Evolutionary conservation across 306 rosid species (phyloP), one percentile per base, ranked within the genome.

Genomic region (Citrullus mucosospermus): DNA sequence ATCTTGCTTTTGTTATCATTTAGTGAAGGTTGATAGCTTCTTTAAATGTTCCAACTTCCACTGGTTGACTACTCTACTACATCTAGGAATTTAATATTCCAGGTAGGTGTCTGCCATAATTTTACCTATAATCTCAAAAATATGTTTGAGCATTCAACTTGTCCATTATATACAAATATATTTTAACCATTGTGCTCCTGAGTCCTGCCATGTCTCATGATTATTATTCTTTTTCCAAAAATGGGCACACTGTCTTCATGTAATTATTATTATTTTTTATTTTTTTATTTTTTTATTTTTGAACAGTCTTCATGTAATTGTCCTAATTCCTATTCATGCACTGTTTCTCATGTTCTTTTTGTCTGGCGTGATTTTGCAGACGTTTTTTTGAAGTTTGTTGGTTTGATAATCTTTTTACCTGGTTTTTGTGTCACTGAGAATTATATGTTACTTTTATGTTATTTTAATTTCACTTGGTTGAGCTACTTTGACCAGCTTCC

Each of bases 401-500:
- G n/a, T 68, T 68, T 41, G 53, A 41, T n/a, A 43, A 6, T 5
- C 30, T 5, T n/a, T 43, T n/a, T 44, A 39, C 53, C 38, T 65
- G 6, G 22, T 53, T 83, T 71, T 80, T 15, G 74, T 30, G 17
- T 18, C 17, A 28, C 36, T 25, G 65, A 41, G 7, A 72, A 63
- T 46, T 69, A 39, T 17, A 3, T 38, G 2, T 41, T 9, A 53
- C 5, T 12, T 48, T 17, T 30, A 80, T 25, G 43, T 16, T 51
- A 50, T 57, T 20, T 51, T 62, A 50, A 25, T 75, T 20, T 39
- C 53, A 55, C 71, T 54, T 43, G 78, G 15, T 54, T 54, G 58
- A 53, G 66, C 72, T 81, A 43, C 39, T 79, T 25, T 78, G 59
- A 75, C 75, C 91, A 96, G 99, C 96, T 96, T 84, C 99, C 99